These are phyloP conservation scores for Cymbopogon citratus DNA, from an alignment of 176 grass and related monocot species.

Conservation along the genomic window DNA sequence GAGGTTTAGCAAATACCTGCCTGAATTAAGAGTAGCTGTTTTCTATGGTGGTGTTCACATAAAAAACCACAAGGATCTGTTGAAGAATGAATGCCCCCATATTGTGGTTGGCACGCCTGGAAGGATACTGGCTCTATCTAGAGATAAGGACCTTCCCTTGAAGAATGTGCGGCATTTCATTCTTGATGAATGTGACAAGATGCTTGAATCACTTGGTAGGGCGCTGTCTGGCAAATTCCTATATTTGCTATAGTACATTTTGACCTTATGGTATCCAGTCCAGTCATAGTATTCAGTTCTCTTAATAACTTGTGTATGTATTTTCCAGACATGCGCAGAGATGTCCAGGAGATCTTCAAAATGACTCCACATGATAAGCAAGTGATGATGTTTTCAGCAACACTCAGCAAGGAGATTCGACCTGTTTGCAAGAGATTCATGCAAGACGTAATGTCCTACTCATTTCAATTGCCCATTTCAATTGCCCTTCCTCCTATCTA, in stretches of 20 bases:
- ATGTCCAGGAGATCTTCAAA: constrained; percentile 99
- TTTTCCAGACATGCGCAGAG: constrained; percentile 89
- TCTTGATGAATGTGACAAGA: constrained; percentile 98
- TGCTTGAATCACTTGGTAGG: constrained; percentile 98
- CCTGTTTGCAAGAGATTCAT: constrained; percentile 97
- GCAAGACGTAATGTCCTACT: constrained; percentile 98
- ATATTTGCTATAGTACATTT: not conserved
- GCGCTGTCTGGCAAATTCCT: not conserved
- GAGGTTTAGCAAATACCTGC: constrained; percentile 91
- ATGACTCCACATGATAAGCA: constrained; percentile 99
- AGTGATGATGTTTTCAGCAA: constrained; percentile 99
- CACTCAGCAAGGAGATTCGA: constrained; percentile 96
- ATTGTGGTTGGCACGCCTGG: constrained; percentile 90
- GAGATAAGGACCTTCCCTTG: constrained; percentile 89
- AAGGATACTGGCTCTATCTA: constrained; percentile 63
- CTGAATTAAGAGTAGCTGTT: constrained; percentile 85
- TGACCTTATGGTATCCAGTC: not conserved
- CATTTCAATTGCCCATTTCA: constrained; percentile 36
- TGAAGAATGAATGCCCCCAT: constrained; percentile 99
- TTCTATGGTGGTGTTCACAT: constrained; percentile 98
- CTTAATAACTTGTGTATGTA: constrained; percentile 18
- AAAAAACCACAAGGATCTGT: constrained; percentile 76
- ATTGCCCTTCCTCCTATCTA: constrained; percentile 13
- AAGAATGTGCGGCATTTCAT: constrained; percentile 99
- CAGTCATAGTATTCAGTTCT: not conserved